Evolutionary conservation across 2,329 filamentous ascomycete genomes (phyloP).

Genomic region (Verticillium tricorpus): DNA sequence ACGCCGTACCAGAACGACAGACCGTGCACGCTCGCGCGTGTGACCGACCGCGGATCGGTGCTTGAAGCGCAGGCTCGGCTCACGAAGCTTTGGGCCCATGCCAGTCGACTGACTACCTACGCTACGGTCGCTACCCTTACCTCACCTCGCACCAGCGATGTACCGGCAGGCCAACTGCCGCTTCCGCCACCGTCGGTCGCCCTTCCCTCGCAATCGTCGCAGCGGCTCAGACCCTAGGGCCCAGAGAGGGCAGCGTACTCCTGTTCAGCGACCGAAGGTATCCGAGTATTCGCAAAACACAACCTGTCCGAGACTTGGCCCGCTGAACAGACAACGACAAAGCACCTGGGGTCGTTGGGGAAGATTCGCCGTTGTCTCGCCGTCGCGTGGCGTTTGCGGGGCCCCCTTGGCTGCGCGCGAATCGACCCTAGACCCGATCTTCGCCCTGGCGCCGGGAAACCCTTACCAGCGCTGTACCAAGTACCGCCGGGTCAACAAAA

Average conservation of each 20-base stretch:
- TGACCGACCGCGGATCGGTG: neutral
- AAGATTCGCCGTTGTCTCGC: constrained; percentile 15
- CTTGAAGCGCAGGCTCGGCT: neutral
- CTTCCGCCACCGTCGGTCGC: constrained; percentile 1
- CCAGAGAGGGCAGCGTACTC: neutral
- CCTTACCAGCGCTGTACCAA: neutral
- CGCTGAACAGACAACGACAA: neutral
- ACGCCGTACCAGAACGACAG: neutral
- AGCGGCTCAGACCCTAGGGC: neutral
- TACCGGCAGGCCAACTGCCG: neutral
- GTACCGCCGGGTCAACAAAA: neutral
- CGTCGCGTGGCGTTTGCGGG: constrained; percentile 16
- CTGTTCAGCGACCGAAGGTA: neutral
- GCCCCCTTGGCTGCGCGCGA: constrained; percentile 1
- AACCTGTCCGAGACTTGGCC: neutral
- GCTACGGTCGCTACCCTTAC: neutral
- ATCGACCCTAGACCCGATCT: neutral
- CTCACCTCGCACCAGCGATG: neutral
- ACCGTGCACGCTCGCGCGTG: neutral
- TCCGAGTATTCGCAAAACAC: neutral
- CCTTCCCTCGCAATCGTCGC: neutral
- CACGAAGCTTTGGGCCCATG: neutral
- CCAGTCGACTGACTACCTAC: too few species aligned
- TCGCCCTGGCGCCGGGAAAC: neutral
- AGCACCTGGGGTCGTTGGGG: constrained; percentile 5